Conservation (phyloP, 2,329 filamentous ascomycete genomes). For the Phaeosphaeria sp. region DNA sequence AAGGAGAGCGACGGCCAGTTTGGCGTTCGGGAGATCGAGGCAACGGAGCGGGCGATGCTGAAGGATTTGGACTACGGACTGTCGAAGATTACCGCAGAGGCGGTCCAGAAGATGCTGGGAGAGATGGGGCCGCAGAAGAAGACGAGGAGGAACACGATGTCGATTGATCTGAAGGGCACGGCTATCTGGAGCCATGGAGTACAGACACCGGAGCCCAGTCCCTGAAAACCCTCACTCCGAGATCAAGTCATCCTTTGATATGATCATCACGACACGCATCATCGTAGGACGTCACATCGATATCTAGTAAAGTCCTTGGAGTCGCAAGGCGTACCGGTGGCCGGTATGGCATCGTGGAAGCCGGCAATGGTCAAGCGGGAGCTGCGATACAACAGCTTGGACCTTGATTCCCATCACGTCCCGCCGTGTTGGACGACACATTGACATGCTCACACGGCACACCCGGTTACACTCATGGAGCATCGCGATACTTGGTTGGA, state of each 20-base stretch:
- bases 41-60: constrained; percentile 43
- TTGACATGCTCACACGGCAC: not conserved
- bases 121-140: constrained; percentile 36
- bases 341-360: not conserved
- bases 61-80: constrained; percentile 48
- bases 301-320: not conserved
- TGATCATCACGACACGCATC: not conserved
- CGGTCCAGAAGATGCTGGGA: constrained; percentile 37
- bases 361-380: no score
- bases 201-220: constrained; percentile 50
- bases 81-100: constrained; percentile 41
- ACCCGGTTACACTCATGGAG: not conserved
- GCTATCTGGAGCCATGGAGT: constrained; percentile 42
- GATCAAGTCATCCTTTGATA: not conserved
- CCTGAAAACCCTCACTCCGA: constrained; percentile 26
- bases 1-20: constrained; percentile 34
- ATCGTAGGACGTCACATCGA: no score
- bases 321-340: not conserved
- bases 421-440: not conserved
- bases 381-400: no score
- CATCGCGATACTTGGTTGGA: not conserved
- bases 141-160: constrained; percentile 23
- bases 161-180: constrained; percentile 34
- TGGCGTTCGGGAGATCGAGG: constrained; percentile 38
- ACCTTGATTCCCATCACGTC: no score